Conservation (phyloP, 2,329 filamentous ascomycete species). For the Pseudophaeomoniella oleicola region DNA sequence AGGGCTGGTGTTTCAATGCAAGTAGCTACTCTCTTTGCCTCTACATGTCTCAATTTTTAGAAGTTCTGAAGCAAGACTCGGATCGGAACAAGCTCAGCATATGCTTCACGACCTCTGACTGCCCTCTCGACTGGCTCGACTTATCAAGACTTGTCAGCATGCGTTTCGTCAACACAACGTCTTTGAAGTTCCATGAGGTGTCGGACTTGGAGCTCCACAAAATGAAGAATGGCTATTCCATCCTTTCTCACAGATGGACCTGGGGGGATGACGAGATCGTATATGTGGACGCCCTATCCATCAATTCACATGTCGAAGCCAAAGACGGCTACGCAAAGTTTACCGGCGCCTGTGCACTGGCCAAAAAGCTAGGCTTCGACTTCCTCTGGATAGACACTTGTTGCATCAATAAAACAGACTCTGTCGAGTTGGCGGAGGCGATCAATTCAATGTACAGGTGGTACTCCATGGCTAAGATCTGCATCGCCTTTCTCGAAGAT, state of each 20-base stretch:
- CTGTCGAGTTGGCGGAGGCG: conserved; percentile 10
- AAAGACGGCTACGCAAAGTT: conserved; percentile 6
- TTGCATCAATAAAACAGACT: conserved; percentile 13
- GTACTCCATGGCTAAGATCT: conserved; percentile 8
- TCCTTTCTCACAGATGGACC: conserved; percentile 3
- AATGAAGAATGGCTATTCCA: no score
- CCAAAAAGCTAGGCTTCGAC: neutral
- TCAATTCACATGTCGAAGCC: neutral
- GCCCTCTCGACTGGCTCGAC: no score
- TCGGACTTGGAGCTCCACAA: no score
- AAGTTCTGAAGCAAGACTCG: no score
- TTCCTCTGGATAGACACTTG: conserved; percentile 13
- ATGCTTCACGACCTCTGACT: no score
- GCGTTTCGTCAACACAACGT: no score
- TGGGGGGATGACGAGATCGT: conserved; percentile 1
- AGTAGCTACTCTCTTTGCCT: no score
- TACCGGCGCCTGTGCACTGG: conserved; percentile 2
- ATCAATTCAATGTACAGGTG: conserved; percentile 13
- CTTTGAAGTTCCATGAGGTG: no score
- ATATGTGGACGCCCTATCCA: neutral
- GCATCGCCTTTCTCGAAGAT: conserved; percentile 10
- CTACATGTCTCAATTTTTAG: no score
- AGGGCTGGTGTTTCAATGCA: no score
- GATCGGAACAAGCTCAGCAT: no score
- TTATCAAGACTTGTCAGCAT: no score